Conservation (phyloP, 495 filamentous ascomycete species). For the Lasiosphaeria ovina region DNA sequence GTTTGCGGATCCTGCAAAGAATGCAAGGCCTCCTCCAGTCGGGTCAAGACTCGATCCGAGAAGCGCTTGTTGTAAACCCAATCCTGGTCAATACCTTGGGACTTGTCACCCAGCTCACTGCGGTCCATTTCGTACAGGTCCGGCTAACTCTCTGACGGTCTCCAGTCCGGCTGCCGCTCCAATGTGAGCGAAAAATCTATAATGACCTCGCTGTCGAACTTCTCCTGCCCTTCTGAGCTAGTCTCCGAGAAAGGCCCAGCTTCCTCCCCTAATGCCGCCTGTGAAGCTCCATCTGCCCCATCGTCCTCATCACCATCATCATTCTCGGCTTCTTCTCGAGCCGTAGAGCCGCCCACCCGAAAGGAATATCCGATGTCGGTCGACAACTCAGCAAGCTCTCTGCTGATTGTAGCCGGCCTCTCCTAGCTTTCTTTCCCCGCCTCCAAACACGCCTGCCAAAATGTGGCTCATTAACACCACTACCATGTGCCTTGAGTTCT, state of each 20-base stretch:
- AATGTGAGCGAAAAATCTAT: neutral
- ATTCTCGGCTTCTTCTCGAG: too few relatives aligned
- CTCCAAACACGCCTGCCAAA: too few relatives aligned
- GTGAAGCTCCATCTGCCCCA: too few relatives aligned
- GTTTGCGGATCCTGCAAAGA: neutral
- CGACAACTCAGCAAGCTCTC: neutral
- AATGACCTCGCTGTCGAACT: neutral
- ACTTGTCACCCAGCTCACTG: neutral
- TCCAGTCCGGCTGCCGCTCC: neutral
- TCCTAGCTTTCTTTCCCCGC: too few relatives aligned
- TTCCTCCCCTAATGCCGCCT: too few relatives aligned
- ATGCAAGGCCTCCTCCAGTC: neutral
- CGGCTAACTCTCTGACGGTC: neutral
- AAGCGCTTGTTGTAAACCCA: neutral
- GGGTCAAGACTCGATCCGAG: neutral
- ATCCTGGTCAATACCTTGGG: neutral
- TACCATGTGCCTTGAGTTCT: too few relatives aligned
- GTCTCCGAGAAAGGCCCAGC: too few relatives aligned
- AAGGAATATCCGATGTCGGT: neutral
- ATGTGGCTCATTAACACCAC: too few relatives aligned
- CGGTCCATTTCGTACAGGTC: neutral
- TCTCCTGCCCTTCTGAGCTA: too few relatives aligned
- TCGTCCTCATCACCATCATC: neutral
- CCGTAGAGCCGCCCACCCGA: too few relatives aligned
- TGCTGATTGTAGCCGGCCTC: too few relatives aligned